Percentiles rank a stretch among this genome's conserved stretches.
Evolutionary conservation across 2,329 filamentous ascomycete genomes (phyloP).

Genomic region (Fusarium succisae): DNA sequence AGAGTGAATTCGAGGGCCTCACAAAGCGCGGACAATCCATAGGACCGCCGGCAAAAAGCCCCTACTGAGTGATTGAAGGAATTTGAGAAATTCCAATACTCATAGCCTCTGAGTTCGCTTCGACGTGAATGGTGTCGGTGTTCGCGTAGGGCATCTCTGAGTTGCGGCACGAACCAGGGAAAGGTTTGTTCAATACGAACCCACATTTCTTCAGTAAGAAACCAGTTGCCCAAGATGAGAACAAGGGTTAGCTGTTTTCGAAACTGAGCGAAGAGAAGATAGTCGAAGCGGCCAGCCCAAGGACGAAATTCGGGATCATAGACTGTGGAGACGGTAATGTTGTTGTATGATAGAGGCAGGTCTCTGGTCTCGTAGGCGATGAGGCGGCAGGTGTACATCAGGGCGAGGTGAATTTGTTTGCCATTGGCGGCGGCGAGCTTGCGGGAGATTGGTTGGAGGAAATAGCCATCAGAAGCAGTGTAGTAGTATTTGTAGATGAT

Average conservation of each 20-base stretch:
- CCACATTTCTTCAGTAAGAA: background rate
- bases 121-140: rapidly evolving
- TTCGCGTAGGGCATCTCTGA: background rate
- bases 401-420: background rate
- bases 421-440: background rate
- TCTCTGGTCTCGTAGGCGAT: background rate
- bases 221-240: rapidly evolving
- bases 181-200: background rate
- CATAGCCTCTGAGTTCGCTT: rapidly evolving
- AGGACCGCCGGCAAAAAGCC: rapidly evolving
- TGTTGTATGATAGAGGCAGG: background rate
- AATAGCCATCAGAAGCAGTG: background rate
- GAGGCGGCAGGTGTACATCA: background rate
- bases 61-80: rapidly evolving
- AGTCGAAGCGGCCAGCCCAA: background rate
- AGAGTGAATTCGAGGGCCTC: background rate
- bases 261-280: background rate
- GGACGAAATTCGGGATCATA: background rate
- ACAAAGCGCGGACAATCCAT: background rate
- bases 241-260: rapidly evolving
- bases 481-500: background rate
- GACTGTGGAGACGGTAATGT: background rate
- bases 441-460: background rate
- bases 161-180: background rate
- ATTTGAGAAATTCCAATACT: rapidly evolving